phyloP scores from a whole-genome alignment of 2,329 filamentous ascomycete species.

The Aureobasidium sp. region DNA sequence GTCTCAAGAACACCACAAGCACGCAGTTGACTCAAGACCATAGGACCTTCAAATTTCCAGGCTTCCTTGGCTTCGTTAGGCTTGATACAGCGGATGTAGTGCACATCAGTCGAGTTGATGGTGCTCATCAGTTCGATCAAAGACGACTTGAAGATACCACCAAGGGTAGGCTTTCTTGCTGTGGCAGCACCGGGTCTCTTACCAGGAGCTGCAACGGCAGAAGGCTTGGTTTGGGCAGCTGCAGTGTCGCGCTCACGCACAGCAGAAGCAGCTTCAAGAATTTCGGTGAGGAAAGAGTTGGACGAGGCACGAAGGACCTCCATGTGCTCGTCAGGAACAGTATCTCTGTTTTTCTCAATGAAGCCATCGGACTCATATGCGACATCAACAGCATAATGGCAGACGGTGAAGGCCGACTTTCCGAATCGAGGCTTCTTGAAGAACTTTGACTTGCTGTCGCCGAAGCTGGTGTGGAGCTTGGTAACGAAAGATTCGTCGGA shows the following conservation, averaged over 20 bases:
- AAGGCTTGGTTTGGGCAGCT: slow-evolving; percentile 57
- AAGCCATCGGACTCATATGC: slow-evolving; percentile 99
- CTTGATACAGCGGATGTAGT: slow-evolving; percentile 99
- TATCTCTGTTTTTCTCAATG: slow-evolving; percentile 99
- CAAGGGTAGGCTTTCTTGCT: slow-evolving; percentile 91
- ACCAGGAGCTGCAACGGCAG: slow-evolving; percentile 55
- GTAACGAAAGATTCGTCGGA: slow-evolving; percentile 95
- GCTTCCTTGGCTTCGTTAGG: slow-evolving; percentile 94
- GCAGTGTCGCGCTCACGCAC: slow-evolving; percentile 82
- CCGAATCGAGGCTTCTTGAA: slow-evolving; percentile 99
- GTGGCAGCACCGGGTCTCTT: slow-evolving; percentile 87
- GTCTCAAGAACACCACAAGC: slow-evolving; percentile 99
- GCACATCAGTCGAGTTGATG: slow-evolving; percentile 95
- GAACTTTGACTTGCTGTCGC: slow-evolving; percentile 83
- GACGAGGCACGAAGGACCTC: slow-evolving; percentile 77
- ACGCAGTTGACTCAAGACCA: slow-evolving; percentile 94
- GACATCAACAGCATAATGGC: slow-evolving; percentile 95
- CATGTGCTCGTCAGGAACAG: slow-evolving; percentile 96
- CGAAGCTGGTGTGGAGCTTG: slow-evolving; percentile 92
- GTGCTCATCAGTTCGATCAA: slow-evolving; percentile 97
- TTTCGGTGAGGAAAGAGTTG: slow-evolving; percentile 76
- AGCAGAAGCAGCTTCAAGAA: slow-evolving; percentile 75
- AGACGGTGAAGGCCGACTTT: slow-evolving; percentile 95
- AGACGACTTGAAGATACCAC: slow-evolving; percentile 97
- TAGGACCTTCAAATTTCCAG: slow-evolving; percentile 97